These are phyloP conservation scores for Annulohypoxylon bovei DNA, from an alignment of 495 filamentous ascomycete species.

Conservation along the genomic window DNA sequence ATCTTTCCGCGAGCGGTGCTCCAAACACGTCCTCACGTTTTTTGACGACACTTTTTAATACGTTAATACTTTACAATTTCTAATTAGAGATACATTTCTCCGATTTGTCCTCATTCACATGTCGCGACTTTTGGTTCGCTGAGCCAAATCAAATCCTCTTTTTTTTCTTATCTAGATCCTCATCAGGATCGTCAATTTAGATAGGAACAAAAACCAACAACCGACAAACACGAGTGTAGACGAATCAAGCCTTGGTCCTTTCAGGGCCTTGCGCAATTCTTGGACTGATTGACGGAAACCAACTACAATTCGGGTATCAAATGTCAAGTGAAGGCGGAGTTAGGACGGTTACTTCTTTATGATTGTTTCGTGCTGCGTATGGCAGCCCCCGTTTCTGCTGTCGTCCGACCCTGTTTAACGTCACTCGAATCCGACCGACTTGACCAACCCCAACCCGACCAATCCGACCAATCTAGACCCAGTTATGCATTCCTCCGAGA, in stretches of 20 bases:
- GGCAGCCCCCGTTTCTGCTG: conserved; percentile 42
- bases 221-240: conserved; percentile 5
- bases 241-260: conserved; percentile 1
- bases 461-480: conserved; percentile 27
- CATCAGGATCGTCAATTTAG: background rate
- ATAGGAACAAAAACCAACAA: background rate
- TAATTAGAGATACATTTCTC: conserved; percentile 21
- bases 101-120: conserved; percentile 18
- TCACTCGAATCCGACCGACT: background rate
- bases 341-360: conserved; percentile 12
- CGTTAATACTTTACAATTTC: conserved; percentile 24
- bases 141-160: conserved; percentile 7
- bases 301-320: background rate
- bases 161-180: background rate
- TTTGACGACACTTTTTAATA: conserved; percentile 18
- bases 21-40: conserved; percentile 1
- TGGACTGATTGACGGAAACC: conserved; percentile 6
- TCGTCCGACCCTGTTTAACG: conserved; percentile 24
- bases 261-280: background rate
- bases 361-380: conserved; percentile 36
- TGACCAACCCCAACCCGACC: background rate
- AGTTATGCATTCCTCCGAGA: conserved; percentile 48
- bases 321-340: background rate
- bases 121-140: background rate
- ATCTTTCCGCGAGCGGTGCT: conserved; percentile 33